Percentiles rank a stretch among this genome's conserved stretches.
These are phyloP conservation scores for Amanita pseudoporphyria DNA, from an alignment of 768 basidiomycete species.

Conservation along the genomic window DNA sequence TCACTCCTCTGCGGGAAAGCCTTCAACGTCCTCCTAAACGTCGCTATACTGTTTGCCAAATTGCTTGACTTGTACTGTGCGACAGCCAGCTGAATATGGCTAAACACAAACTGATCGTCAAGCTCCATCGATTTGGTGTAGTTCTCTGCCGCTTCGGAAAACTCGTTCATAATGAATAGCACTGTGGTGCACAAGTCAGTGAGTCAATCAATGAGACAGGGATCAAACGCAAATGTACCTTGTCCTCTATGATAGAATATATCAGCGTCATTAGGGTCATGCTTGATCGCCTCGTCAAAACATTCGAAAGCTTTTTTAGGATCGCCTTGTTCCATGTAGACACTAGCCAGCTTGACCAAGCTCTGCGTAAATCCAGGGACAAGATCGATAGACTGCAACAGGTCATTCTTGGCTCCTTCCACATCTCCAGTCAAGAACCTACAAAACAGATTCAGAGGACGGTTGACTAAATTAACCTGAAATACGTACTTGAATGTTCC, in stretches of 20 bases:
- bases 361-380: constrained; percentile 70
- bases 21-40: constrained; percentile 78
- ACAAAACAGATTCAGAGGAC: background rate
- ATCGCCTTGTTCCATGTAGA: constrained; percentile 93
- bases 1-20: constrained; percentile 83
- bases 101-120: constrained; percentile 88
- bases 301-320: constrained; percentile 76
- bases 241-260: constrained; percentile 99
- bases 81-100: constrained; percentile 94
- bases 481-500: constrained; percentile 88
- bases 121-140: constrained; percentile 86
- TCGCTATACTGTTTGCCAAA: constrained; percentile 75
- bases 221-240: constrained; percentile 54
- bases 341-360: constrained; percentile 93
- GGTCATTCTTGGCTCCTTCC: constrained; percentile 70
- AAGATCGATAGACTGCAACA: constrained; percentile 66
- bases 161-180: constrained; percentile 92
- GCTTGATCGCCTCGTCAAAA: constrained; percentile 81
- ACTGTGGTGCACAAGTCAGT: constrained; percentile 33
- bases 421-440: constrained; percentile 89
- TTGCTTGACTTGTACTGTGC: constrained; percentile 91
- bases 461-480: too few species aligned
- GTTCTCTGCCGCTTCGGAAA: constrained; percentile 75
- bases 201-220: background rate
- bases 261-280: constrained; percentile 82